Conservation (phyloP, 139 green algal genomes). For the Pleodorina starrii region DNA sequence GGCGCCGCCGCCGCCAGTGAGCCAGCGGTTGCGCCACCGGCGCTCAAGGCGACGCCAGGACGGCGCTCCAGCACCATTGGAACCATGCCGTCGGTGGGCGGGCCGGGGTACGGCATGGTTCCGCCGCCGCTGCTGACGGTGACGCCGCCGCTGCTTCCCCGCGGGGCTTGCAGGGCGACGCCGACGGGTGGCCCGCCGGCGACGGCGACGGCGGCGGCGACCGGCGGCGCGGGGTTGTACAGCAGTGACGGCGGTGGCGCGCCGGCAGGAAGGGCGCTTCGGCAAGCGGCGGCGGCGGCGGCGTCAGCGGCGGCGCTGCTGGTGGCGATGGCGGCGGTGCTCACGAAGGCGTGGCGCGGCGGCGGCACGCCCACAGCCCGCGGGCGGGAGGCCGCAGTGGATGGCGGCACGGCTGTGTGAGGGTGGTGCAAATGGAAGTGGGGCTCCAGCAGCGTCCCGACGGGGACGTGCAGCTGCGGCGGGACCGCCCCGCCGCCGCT, state of each 20-base stretch:
- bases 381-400: neutral
- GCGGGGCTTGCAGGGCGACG: neutral
- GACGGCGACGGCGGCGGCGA: neutral
- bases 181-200: neutral
- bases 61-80: neutral
- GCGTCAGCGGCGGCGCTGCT: neutral
- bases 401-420: neutral
- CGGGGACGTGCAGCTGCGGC: neutral
- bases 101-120: neutral
- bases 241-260: neutral
- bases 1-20: neutral
- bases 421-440: neutral
- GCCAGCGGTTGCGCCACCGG: neutral
- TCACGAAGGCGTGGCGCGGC: neutral
- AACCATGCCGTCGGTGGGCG: neutral
- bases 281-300: neutral
- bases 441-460: neutral
- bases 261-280: neutral
- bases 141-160: neutral
- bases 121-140: neutral
- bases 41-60: neutral
- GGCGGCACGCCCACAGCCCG: neutral
- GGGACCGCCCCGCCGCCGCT: neutral
- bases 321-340: neutral
- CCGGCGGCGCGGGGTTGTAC: neutral